A percentile compares a stretch with the other conserved stretches of the same genome.
phyloP scores from a whole-genome alignment of 2,329 filamentous ascomycete genomes.

The Xylariaceae sp. region DNA sequence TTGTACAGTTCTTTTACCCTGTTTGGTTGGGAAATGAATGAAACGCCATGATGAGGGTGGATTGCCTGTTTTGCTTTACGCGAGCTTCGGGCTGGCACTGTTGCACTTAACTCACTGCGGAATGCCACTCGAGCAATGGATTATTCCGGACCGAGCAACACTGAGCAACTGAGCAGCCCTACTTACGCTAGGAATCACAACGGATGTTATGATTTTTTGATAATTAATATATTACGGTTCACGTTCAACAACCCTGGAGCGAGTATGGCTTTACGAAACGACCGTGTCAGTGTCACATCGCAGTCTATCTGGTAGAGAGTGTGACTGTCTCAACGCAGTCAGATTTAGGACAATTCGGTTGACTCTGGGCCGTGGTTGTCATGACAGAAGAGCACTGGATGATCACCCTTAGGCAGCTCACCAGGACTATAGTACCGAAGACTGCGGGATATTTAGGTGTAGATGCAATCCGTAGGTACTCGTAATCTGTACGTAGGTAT shows the following conservation, averaged over 20 bases:
- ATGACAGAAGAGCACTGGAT: neutral
- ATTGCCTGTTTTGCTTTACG: neutral
- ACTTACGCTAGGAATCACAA: neutral
- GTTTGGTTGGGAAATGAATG: neutral
- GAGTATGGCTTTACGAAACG: too few species aligned
- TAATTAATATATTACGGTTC: neutral
- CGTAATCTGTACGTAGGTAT: neutral
- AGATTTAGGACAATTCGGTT: neutral
- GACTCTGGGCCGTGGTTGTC: neutral
- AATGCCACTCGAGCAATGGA: neutral
- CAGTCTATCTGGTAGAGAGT: too few species aligned
- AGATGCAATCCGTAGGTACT: too few species aligned
- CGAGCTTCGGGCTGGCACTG: neutral
- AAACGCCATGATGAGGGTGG: neutral
- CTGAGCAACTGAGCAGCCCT: neutral
- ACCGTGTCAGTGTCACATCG: too few species aligned
- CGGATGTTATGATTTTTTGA: neutral
- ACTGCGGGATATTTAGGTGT: too few species aligned
- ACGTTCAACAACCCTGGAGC: neutral
- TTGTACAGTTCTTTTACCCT: constrained; percentile 7
- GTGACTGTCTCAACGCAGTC: neutral
- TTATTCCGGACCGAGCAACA: neutral
- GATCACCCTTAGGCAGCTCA: neutral
- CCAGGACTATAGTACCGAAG: too few species aligned
- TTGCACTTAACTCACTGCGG: neutral